These are phyloP conservation scores for Tulasnella sp. DNA, from an alignment of 768 basidiomycete species.

Conservation along the genomic window DNA sequence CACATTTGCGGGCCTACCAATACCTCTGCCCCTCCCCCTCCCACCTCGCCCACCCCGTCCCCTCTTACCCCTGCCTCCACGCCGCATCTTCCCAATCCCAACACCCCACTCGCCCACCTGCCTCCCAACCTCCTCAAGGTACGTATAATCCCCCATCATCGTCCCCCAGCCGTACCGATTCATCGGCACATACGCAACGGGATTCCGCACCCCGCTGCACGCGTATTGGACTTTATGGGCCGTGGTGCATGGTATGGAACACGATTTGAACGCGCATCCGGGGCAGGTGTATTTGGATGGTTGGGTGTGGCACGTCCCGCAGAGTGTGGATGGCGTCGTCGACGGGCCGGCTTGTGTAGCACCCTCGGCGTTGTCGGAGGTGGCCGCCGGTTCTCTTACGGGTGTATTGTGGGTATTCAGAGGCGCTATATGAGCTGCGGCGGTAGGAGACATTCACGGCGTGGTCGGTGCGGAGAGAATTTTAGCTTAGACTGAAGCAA, in stretches of 20 bases:
- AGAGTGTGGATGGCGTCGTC: constrained; percentile 23
- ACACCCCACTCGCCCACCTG: constrained; percentile 61
- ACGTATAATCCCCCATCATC: constrained; percentile 83
- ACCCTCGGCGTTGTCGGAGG: constrained; percentile 17
- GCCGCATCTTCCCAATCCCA: constrained; percentile 40
- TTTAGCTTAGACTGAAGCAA: background rate
- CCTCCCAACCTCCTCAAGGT: constrained; percentile 70
- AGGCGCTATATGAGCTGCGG: too few relatives aligned
- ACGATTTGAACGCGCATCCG: constrained; percentile 55
- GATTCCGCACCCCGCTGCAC: constrained; percentile 65
- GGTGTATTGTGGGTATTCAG: too few relatives aligned
- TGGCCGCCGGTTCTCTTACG: constrained; percentile 21
- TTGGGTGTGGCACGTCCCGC: constrained; percentile 38
- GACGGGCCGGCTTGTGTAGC: background rate
- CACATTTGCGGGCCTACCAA: constrained; percentile 25
- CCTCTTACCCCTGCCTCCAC: constrained; percentile 33
- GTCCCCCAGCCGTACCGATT: constrained; percentile 73
- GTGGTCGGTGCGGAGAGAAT: background rate
- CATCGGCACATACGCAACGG: constrained; percentile 62
- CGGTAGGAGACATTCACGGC: too few relatives aligned
- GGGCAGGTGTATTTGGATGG: constrained; percentile 67
- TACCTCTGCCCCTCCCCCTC: constrained; percentile 20
- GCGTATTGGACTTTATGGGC: constrained; percentile 49
- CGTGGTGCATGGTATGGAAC: constrained; percentile 55
- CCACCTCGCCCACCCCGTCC: constrained; percentile 33